Base-by-base conservation (phyloP, 495 filamentous ascomycete genomes). In the Rostrohypoxylon terebratum region DNA sequence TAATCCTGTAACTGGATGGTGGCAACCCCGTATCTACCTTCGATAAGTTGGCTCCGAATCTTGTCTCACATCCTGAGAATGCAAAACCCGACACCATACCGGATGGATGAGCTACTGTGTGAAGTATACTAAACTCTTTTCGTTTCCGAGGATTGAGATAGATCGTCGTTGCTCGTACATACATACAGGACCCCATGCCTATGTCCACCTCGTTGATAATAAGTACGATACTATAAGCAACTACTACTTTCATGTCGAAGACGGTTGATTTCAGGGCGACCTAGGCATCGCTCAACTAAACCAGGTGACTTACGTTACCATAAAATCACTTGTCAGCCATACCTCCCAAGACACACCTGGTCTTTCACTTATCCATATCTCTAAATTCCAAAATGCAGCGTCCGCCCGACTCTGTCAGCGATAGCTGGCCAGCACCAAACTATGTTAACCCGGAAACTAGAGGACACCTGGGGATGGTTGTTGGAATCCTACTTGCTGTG, bases 361-460 rank as follows among this genome's bases (percentile, higher is more conserved):
- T 11, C 36, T 38, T 65, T 38, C 20, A 44, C 28, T 58, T 42
- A 25, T 44, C 11, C n/a, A 33, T 65, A n/a, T 60, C 38, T 23
- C 20, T 42, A 18, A n/a, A 11, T 25, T 33, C 9, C 50, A 77
- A 55, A 18, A 85, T 86, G 83, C 80, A 75, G 34, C 66, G 85
- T 40, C 86, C 88, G 34, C 85, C 86, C 0, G 9, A 66, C 11
- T 75, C 80, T 16, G 81, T 87, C 4, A 55, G 81, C 58, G 78
- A 70, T 2, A 72, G 80, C 66, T 90, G 87, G 87, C 88, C 89
- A 3, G 69, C 48, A n/a, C 82, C 87, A 3, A 89, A 90, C 72
- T 87, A 86, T 75, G 70, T 78, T 63, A 74, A 89, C 67, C 88
- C 87, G 4, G 75, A 78, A 21, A 85, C 83, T 4, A 84, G 85